Base-by-base conservation (phyloP, 2,329 filamentous ascomycete species). In the Madurella mycetomatis region DNA sequence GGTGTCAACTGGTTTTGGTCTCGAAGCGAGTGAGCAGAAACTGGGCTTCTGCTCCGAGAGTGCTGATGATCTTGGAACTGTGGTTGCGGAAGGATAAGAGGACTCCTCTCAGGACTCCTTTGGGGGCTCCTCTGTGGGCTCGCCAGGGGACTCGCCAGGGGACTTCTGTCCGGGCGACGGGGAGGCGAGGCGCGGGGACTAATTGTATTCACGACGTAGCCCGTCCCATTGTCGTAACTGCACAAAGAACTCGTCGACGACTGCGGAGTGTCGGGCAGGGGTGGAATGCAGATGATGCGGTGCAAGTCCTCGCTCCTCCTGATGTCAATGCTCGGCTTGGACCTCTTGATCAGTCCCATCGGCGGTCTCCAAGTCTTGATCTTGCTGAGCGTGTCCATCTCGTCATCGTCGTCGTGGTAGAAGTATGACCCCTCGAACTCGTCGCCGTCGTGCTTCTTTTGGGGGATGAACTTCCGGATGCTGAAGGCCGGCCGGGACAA, bases 161-260 rank as follows among this genome's bases (percentile, higher is more conserved):
- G 51, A 37, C 53, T 59, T 49, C 56, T 48, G 39, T 56, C 47
- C 8, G 57, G 56, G 12, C 55, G 58, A 13, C 60, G 57, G 32
- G 55, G 56, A 40, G 61, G 59, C 39, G 61, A 60, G 11, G 50
- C 44, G 25, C 61, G 58, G 19, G 61, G 55, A 17, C 59, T 57
- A 37, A 37, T 37, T 18, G 55, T 53, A 18, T 30, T 46, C 31
- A 47, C 42, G 34, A 41, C 45, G 40, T 58, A 56, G 42, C 53
- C 60, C 17, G 51, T 51, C n/a, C 50, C 63, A 60, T 71, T 67
- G 59, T 77, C 72, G 53, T 66, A 73, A 58, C 71, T 75, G 61
- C 72, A 75, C 62, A 78, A 73, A 65, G 77, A 79, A 59, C 71
- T 75, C 44, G 69, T 69, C 19, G 76, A 65, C 15, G 64, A 63